Evolutionary conservation across 2,329 filamentous ascomycete genomes (phyloP).

Genomic region (Colletotrichum sp.): DNA sequence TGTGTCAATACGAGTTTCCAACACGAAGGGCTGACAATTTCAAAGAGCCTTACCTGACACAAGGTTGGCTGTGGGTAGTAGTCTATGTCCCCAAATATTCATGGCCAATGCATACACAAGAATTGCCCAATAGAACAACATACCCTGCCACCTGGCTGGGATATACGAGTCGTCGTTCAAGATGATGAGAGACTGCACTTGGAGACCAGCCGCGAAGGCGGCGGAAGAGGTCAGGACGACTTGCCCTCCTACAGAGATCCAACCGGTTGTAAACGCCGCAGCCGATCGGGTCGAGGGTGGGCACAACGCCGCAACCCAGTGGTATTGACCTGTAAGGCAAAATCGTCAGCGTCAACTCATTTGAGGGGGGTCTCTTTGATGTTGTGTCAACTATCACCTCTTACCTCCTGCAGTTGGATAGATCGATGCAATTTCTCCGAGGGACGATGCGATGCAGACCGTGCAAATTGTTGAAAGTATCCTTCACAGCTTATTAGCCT

Average conservation of each 20-base stretch:
- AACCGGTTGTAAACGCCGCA: constrained; percentile 46
- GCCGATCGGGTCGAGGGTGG: constrained; percentile 36
- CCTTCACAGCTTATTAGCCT: constrained; percentile 25
- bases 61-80: constrained; percentile 41
- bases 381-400: background rate
- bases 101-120: constrained; percentile 39
- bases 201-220: constrained; percentile 49
- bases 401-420: constrained; percentile 38
- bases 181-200: constrained; percentile 47
- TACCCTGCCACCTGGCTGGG: constrained; percentile 47
- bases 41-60: constrained; percentile 1
- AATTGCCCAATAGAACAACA: constrained; percentile 52
- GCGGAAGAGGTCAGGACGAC: constrained; percentile 51
- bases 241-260: constrained; percentile 52
- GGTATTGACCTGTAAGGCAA: constrained; percentile 42
- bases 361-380: background rate
- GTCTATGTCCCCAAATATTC: constrained; percentile 46
- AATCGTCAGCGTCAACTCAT: background rate
- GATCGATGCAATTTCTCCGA: constrained; percentile 44
- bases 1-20: background rate
- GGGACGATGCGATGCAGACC: constrained; percentile 40
- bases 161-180: constrained; percentile 45
- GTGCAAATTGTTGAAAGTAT: constrained; percentile 46
- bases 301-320: constrained; percentile 47
- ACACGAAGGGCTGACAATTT: background rate